Percentiles rank a stretch among this genome's conserved stretches.
phyloP scores from a whole-genome alignment of 371 early-diverging fungal genomes.

The Globomyces sp. region DNA sequence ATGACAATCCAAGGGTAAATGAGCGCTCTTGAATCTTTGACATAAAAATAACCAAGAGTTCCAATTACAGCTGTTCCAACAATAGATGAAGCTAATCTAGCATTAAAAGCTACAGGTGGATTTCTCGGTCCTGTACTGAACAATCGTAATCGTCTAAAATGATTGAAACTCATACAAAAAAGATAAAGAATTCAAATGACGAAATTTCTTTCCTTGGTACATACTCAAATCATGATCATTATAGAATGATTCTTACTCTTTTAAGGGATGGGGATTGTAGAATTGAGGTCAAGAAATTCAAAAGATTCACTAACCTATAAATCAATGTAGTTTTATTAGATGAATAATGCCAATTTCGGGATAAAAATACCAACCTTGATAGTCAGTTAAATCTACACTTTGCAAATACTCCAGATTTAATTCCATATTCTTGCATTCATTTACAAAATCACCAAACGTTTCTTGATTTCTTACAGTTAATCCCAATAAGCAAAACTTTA shows the following conservation, averaged over 20 bases:
- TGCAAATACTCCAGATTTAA: background rate
- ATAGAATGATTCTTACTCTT: no score
- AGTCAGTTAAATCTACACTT: background rate
- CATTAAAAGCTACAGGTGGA: no score
- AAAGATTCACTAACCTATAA: background rate
- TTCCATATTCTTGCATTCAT: background rate
- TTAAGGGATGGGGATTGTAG: no score
- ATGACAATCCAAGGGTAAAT: conserved; percentile 59
- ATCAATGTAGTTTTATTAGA: background rate
- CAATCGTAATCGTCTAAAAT: no score
- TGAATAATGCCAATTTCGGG: background rate
- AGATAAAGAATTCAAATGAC: no score
- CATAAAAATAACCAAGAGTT: conserved; percentile 38
- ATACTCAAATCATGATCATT: no score
- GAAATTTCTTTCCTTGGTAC: no score
- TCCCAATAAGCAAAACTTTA: background rate
- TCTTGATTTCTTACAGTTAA: background rate
- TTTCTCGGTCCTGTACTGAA: no score
- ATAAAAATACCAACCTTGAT: background rate
- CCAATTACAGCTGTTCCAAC: background rate
- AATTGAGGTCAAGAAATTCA: no score
- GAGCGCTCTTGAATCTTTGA: conserved; percentile 67
- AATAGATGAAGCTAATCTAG: no score
- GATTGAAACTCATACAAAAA: no score
- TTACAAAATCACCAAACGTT: background rate